A percentile compares a stretch with the other conserved stretches of the same genome.
These are phyloP conservation scores for Stereocaulon alpinum DNA, from an alignment of 495 filamentous ascomycete genomes.

Conservation along the genomic window DNA sequence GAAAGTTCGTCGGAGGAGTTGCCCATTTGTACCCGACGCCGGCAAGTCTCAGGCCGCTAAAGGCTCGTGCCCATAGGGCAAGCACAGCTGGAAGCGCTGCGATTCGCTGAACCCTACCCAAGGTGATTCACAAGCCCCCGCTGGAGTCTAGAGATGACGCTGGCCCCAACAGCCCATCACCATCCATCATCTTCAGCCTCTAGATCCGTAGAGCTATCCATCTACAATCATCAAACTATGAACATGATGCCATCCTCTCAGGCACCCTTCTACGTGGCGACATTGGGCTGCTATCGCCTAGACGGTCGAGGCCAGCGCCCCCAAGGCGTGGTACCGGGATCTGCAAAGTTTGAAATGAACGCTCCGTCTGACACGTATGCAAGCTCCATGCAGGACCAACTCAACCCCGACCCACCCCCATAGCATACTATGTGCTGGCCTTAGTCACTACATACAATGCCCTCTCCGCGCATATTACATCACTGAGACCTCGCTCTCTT, in stretches of 20 bases:
- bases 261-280: not conserved
- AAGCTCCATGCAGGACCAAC: slow-evolving; percentile 25
- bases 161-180: not conserved
- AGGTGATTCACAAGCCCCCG: not conserved
- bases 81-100: not conserved
- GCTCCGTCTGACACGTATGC: slow-evolving; percentile 25
- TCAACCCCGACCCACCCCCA: slow-evolving; percentile 16
- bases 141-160: not conserved
- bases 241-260: not conserved
- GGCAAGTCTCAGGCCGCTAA: slow-evolving; percentile 9
- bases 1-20: not conserved
- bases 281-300: slow-evolving; percentile 4
- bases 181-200: not conserved
- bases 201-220: not conserved
- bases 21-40: not conserved
- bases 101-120: not conserved
- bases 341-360: slow-evolving; percentile 20
- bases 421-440: not conserved
- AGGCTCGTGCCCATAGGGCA: not conserved
- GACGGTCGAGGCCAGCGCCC: not conserved
- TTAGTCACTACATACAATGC: slow-evolving; percentile 7
- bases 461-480: slow-evolving; percentile 1
- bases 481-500: not conserved
- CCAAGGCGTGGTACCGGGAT: slow-evolving; percentile 6
- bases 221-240: not conserved